Conservation (phyloP, 2,329 filamentous ascomycete species). For the Fusarium albosuccineum region DNA sequence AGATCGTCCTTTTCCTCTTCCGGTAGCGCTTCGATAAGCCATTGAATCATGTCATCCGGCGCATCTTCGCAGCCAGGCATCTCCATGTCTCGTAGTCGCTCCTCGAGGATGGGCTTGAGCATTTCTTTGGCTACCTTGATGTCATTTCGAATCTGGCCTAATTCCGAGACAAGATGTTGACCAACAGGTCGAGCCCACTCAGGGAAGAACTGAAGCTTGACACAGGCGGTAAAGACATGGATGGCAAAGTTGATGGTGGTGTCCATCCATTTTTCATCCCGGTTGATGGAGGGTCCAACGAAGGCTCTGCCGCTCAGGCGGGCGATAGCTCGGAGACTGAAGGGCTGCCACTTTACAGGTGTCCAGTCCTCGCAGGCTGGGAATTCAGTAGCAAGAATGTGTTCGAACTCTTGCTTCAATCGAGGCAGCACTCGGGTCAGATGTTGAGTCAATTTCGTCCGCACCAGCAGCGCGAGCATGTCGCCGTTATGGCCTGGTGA, state of each 20-base stretch:
- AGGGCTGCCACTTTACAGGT: constrained; percentile 64
- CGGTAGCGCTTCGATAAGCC: constrained; percentile 58
- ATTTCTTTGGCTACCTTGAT: constrained; percentile 58
- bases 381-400: constrained; percentile 61
- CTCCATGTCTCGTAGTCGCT: constrained; percentile 59
- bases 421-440: constrained; percentile 60
- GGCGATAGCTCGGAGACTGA: constrained; percentile 65
- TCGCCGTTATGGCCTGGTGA: constrained; percentile 61
- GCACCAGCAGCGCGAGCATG: constrained; percentile 58
- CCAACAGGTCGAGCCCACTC: constrained; percentile 62
- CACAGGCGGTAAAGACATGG: constrained; percentile 61
- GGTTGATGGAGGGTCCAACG: constrained; percentile 63
- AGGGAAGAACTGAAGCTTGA: constrained; percentile 66
- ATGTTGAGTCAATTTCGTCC: constrained; percentile 63
- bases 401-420: constrained; percentile 62
- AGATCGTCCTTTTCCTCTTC: constrained; percentile 55
- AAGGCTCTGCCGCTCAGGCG: constrained; percentile 67
- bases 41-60: constrained; percentile 60
- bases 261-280: constrained; percentile 66
- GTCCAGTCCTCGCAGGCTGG: constrained; percentile 68
- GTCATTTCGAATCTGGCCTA: constrained; percentile 60
- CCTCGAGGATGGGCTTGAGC: constrained; percentile 60
- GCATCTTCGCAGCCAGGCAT: constrained; percentile 51
- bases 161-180: constrained; percentile 61
- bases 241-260: constrained; percentile 64